These are phyloP conservation scores for Lactarius indigo DNA, from an alignment of 768 basidiomycete genomes.

Conservation along the genomic window DNA sequence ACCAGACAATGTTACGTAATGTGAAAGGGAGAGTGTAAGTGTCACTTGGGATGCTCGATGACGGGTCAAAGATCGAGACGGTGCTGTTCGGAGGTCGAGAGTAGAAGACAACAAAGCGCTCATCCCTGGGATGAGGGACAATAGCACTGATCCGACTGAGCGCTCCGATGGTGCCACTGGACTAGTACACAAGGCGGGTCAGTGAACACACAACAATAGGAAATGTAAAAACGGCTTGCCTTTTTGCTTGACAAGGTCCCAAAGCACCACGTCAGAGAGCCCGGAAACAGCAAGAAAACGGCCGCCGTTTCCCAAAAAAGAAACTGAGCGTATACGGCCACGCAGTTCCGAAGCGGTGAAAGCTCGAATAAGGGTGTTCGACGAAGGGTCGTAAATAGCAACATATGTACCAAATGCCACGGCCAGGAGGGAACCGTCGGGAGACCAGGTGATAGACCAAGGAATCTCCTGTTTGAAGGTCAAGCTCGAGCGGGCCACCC, in stretches of 20 bases:
- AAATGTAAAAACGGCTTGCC: conserved; percentile 42
- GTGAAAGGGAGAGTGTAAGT: conserved; percentile 55
- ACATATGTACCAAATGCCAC: conserved; percentile 64
- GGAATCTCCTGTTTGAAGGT: conserved; percentile 67
- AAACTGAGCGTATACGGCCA: conserved; percentile 39
- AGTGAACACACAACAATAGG: not conserved
- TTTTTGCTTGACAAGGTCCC: conserved; percentile 64
- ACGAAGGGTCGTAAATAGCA: conserved; percentile 68
- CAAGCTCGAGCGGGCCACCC: conserved; percentile 76
- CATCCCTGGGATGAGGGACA: conserved; percentile 53
- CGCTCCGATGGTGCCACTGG: conserved; percentile 50
- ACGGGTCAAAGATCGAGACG: conserved; percentile 47
- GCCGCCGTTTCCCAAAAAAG: conserved; percentile 71
- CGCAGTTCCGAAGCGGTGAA: conserved; percentile 54
- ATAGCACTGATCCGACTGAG: conserved; percentile 40
- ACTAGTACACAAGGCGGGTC: conserved; percentile 40
- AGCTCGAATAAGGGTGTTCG: conserved; percentile 55
- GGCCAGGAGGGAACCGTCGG: conserved; percentile 81
- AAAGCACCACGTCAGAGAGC: conserved; percentile 51
- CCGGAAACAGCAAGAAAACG: conserved; percentile 63
- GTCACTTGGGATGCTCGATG: conserved; percentile 44
- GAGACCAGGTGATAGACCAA: conserved; percentile 69
- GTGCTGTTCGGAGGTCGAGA: conserved; percentile 27
- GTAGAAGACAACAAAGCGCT: conserved; percentile 59
- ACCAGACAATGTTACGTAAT: conserved; percentile 49